A percentile compares a stretch with the other conserved stretches of the same genome.
phyloP scores from a whole-genome alignment of 139 green algal species.

The Coelastrella sp. region DNA sequence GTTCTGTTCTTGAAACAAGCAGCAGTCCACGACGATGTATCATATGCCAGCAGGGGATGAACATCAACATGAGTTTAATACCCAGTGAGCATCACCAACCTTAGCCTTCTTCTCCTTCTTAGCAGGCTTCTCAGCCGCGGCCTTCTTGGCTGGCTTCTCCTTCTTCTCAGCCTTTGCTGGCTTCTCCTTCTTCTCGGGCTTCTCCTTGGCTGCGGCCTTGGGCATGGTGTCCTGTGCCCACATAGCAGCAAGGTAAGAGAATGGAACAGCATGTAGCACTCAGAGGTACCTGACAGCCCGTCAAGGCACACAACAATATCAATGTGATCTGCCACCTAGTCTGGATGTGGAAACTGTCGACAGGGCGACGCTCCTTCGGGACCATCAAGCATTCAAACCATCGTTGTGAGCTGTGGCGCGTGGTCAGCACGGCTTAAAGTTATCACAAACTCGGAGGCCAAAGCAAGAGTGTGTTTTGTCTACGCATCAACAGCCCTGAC shows the following conservation, averaged over 20 bases:
- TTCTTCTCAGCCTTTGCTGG: conserved; percentile 36
- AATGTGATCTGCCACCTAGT: background rate
- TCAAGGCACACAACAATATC: background rate
- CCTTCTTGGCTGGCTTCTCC: conserved; percentile 27
- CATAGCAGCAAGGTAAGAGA: background rate
- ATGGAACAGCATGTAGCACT: background rate
- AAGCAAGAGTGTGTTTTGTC: background rate
- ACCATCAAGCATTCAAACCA: background rate
- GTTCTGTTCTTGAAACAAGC: no score
- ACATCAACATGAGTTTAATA: no score
- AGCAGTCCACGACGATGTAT: no score
- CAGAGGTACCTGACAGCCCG: background rate
- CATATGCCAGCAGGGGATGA: no score
- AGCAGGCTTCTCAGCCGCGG: conserved; percentile 37
- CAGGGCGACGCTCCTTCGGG: background rate
- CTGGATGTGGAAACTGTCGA: background rate
- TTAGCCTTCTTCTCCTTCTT: conserved; percentile 24
- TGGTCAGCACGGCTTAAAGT: background rate
- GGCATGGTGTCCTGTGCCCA: conserved; percentile 31
- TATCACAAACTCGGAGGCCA: background rate
- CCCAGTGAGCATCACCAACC: no score
- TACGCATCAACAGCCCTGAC: background rate
- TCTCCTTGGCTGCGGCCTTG: conserved; percentile 47
- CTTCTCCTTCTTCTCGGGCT: conserved; percentile 48
- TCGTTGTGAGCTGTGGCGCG: background rate